Base-by-base conservation (phyloP, 2,329 filamentous ascomycete species). In the Coleophoma crateriformis region DNA sequence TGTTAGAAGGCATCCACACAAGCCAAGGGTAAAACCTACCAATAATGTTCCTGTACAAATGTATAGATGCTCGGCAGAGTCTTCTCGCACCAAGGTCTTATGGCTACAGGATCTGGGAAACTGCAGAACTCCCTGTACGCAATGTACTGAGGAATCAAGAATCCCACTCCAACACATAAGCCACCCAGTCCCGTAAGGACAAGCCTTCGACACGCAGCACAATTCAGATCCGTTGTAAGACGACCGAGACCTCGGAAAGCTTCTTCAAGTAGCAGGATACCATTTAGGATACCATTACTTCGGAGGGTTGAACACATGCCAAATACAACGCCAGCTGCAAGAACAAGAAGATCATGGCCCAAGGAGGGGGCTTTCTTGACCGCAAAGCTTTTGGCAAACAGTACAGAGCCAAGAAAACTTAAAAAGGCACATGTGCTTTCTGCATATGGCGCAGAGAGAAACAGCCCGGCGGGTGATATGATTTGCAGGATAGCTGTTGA, bases 21-120 rank as follows among this genome's bases (percentile, higher is more conserved):
- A 20, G 17, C 38, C 17, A 22, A 12, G 44, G 14, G 27, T 38
- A 12, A 17, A 14, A 68, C 82, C 67, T 76, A 95, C 91, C 94
- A 99, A 68, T 99, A 97, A 61, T 88, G 75, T 42, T 77, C 76
- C 65, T 99, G 94, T 2, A 97, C 92, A 74, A 87, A 97, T 0
- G 82, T 78, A 68, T 95, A 97, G 52, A 99, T 91, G 65, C 90
- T 95, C 4, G 94, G 94, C 12, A 91, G 55, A n/a, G 70, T 65
- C 15, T 72, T 75, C 17, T 68, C 64, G 66, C 94, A 99, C 94
- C 94, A 99, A 4, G 82, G 79, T 50, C 88, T 73, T 37, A 60
- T 33, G 7, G 27, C 50, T 15, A 17, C 62, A 50, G 62, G 61
- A 7, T 59, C 58, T 40, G 63, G 61, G 15, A 63, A 56, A 22